Evolutionary conservation across 345 rosid species (phyloP).

Genomic region (Theobroma cacao): DNA sequence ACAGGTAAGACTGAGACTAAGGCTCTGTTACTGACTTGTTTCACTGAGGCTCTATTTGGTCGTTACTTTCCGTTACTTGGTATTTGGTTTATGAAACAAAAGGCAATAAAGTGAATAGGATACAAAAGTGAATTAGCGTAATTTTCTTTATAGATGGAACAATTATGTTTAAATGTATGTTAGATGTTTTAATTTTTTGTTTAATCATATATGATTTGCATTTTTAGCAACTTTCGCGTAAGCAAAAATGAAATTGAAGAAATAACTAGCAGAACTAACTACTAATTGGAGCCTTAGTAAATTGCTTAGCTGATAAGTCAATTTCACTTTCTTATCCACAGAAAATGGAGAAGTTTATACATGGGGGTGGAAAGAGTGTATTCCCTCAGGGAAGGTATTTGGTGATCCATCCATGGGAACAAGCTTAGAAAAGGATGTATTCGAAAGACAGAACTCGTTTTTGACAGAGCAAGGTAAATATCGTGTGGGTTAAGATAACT

Average conservation of each 20-base stretch:
- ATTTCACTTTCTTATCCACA: slow-evolving; percentile 29
- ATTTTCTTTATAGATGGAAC: neutral
- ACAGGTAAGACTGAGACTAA: slow-evolving; percentile 49
- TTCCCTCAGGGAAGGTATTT: slow-evolving; percentile 81
- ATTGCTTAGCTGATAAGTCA: neutral
- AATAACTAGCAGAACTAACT: neutral
- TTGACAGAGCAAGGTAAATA: slow-evolving; percentile 67
- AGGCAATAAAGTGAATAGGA: neutral
- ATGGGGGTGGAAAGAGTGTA: slow-evolving; percentile 99
- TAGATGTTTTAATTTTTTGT: neutral
- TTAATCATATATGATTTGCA: neutral
- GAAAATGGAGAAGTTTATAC: slow-evolving; percentile 79
- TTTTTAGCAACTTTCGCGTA: neutral
- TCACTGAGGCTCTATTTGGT: neutral
- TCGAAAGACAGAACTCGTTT: slow-evolving; percentile 55
- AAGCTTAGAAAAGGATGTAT: slow-evolving; percentile 44
- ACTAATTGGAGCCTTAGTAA: neutral
- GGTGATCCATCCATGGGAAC: slow-evolving; percentile 45
- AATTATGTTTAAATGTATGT: neutral
- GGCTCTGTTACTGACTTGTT: neutral
- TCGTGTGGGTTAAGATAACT: neutral
- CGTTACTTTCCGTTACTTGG: neutral
- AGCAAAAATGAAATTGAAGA: too few species aligned
- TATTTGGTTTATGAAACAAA: neutral
- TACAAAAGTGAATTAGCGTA: neutral